Evolutionary conservation across 495 filamentous ascomycete genomes (phyloP).

Genomic region (Penicillium roqueforti): DNA sequence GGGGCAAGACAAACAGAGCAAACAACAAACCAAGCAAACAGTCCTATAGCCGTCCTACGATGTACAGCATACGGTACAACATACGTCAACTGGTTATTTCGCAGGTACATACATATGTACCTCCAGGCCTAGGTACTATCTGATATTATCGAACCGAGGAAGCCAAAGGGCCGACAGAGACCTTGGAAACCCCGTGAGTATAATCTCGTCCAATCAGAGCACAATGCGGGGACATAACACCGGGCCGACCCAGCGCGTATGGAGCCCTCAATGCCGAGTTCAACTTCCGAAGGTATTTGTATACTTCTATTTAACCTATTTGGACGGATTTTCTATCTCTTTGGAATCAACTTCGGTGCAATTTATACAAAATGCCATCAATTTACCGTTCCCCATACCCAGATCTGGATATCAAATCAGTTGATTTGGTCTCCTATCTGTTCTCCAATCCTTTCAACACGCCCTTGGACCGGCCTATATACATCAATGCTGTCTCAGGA

Average conservation of each 20-base stretch:
- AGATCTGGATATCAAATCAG: conserved; percentile 23
- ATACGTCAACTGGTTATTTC: no score
- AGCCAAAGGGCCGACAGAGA: neutral
- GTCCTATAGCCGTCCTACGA: no score
- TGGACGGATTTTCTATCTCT: neutral
- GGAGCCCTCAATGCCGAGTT: neutral
- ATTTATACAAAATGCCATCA: conserved; percentile 19
- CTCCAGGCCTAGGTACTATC: no score
- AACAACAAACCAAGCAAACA: neutral
- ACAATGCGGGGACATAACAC: neutral
- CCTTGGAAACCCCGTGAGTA: neutral
- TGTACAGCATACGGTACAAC: no score
- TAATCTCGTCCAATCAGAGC: neutral
- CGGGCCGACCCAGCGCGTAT: neutral
- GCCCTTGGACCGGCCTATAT: conserved; percentile 13
- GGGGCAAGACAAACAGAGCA: neutral
- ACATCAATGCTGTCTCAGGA: conserved; percentile 58
- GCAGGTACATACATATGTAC: no score
- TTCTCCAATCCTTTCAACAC: conserved; percentile 47
- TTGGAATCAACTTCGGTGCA: neutral
- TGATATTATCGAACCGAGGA: conserved; percentile 1
- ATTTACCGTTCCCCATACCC: conserved; percentile 26
- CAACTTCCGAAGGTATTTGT: neutral
- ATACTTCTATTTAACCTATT: neutral
- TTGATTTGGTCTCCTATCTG: conserved; percentile 65